Conservation (phyloP, 768 basidiomycete species). For the Jaapia argillacea region DNA sequence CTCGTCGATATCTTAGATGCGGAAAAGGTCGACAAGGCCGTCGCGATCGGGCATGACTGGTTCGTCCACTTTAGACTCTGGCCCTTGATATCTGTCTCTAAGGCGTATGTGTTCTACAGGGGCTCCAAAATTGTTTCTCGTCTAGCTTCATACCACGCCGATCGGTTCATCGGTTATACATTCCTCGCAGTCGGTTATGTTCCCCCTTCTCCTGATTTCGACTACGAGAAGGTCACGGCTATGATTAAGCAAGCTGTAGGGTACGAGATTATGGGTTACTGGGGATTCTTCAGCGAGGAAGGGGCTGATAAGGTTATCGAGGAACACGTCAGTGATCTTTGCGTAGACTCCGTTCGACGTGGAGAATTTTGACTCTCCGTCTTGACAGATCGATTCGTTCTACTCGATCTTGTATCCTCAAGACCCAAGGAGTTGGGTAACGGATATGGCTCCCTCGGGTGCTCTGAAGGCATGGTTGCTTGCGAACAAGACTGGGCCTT, state of each 20-base stretch:
- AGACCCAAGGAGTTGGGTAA: constrained; percentile 25
- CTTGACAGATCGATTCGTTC: constrained; percentile 28
- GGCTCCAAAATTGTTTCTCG: constrained; percentile 24
- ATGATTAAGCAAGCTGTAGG: constrained; percentile 19
- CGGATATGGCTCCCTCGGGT: constrained; percentile 24
- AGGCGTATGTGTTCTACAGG: constrained; percentile 18
- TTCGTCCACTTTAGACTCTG: constrained; percentile 5
- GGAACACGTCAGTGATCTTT: constrained; percentile 22
- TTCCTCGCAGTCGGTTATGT: constrained; percentile 26
- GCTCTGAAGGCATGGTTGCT: constrained; percentile 21
- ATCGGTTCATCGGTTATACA: constrained; percentile 30
- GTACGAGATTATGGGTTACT: constrained; percentile 32
- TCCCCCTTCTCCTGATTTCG: constrained; percentile 16
- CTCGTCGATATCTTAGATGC: constrained; percentile 24
- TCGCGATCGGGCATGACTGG: constrained; percentile 27
- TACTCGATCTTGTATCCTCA: constrained; percentile 22
- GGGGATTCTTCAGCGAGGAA: constrained; percentile 24
- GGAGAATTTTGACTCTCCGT: not conserved
- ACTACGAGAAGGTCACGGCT: constrained; percentile 17
- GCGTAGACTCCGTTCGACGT: not conserved
- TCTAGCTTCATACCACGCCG: constrained; percentile 25
- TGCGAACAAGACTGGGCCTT: constrained; percentile 16
- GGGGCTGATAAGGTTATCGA: constrained; percentile 23
- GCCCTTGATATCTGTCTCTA: not conserved
- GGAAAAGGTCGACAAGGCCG: constrained; percentile 14